Percentiles rank a stretch among this genome's conserved stretches.
Conservation (phyloP, 192 early-diverging fungal genomes). For the Dissophora globulifera region DNA sequence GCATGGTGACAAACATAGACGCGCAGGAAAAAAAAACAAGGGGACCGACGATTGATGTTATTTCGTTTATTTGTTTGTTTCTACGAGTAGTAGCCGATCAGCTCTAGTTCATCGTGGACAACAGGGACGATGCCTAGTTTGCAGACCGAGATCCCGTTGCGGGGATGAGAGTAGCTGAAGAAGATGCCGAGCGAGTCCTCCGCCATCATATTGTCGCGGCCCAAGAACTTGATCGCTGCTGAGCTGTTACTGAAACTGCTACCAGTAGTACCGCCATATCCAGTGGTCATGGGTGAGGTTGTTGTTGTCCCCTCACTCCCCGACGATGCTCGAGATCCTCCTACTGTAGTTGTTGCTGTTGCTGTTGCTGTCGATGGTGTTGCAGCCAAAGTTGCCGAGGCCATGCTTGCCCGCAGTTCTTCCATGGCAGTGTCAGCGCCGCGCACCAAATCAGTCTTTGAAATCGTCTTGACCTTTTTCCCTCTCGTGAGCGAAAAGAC, state of each 20-base stretch:
- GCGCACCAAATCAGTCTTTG: constrained; percentile 30
- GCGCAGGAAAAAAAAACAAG: no score
- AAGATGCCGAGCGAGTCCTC: constrained; percentile 43
- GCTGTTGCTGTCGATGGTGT: background rate
- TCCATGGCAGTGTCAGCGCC: background rate
- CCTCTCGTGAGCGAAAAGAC: constrained; percentile 33
- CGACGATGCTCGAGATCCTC: background rate
- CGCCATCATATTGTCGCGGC: constrained; percentile 33
- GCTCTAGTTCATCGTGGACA: constrained; percentile 24
- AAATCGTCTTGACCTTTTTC: constrained; percentile 33
- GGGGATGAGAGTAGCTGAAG: constrained; percentile 42
- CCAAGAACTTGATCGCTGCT: constrained; percentile 37
- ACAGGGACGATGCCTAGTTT: constrained; percentile 17
- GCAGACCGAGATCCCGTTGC: constrained; percentile 36
- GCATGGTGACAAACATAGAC: no score
- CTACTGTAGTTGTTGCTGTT: background rate
- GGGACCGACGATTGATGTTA: no score
- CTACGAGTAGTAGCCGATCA: constrained; percentile 30
- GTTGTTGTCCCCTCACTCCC: no score
- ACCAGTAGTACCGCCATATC: background rate
- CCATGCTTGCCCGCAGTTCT: no score
- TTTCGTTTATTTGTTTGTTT: constrained; percentile 4
- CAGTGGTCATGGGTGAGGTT: background rate
- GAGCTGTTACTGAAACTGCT: background rate
- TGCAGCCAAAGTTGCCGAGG: background rate